These are phyloP conservation scores for Ephemerocybe angulata DNA, from an alignment of 768 basidiomycete species.

Conservation along the genomic window DNA sequence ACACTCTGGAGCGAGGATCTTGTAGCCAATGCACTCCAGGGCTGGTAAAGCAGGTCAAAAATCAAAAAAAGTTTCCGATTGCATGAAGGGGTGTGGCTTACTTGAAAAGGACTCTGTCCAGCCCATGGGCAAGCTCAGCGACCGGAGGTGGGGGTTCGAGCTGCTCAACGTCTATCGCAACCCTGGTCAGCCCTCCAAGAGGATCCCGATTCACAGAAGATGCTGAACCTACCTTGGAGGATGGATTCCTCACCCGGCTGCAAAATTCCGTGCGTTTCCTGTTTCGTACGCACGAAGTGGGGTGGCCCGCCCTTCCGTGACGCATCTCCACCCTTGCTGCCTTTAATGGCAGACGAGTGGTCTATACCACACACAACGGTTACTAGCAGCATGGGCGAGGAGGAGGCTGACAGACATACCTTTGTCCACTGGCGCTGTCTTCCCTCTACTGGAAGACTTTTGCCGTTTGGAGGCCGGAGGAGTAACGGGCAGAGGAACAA, in stretches of 20 bases:
- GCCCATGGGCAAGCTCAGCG: constrained; percentile 38
- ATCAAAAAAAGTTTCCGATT: background rate
- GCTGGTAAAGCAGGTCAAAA: constrained; percentile 36
- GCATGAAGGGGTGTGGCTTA: constrained; percentile 29
- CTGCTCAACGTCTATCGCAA: constrained; percentile 43
- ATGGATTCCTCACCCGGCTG: constrained; percentile 1
- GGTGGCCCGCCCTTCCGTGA: background rate
- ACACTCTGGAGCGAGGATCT: constrained; percentile 81
- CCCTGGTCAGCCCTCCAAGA: too few species aligned
- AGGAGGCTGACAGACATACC: too few species aligned
- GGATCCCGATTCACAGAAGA: background rate
- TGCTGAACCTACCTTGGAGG: constrained; percentile 38
- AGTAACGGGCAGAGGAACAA: too few species aligned
- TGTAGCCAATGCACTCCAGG: constrained; percentile 87
- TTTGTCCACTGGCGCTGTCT: too few species aligned
- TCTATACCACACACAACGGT: too few species aligned
- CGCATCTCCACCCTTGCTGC: too few species aligned
- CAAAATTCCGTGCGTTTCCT: constrained; percentile 10
- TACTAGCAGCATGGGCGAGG: too few species aligned
- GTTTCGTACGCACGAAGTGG: background rate
- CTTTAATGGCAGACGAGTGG: too few species aligned
- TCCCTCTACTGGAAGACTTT: too few species aligned
- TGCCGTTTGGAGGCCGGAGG: too few species aligned
- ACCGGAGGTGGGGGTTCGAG: constrained; percentile 38
- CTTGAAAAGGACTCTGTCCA: constrained; percentile 77